A percentile compares a stretch with the other conserved stretches of the same genome.
These are phyloP conservation scores for Volvox reticuliferus DNA, from an alignment of 139 green algal species.

Conservation along the genomic window DNA sequence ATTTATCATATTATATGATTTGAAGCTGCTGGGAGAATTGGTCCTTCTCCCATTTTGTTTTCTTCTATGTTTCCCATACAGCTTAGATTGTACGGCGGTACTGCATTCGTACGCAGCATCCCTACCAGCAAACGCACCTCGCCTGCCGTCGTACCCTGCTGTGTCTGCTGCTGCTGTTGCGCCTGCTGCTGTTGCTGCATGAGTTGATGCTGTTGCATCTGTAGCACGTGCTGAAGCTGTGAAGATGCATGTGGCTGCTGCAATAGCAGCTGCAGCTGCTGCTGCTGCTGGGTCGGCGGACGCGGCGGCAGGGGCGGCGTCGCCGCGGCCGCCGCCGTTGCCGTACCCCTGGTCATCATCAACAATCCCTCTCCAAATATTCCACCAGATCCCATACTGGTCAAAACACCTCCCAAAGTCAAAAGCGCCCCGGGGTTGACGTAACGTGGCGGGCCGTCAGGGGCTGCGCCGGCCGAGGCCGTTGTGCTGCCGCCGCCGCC, in stretches of 20 bases:
- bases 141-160: no score
- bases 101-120: no score
- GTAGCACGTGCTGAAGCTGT: background rate
- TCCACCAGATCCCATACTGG: conserved; percentile 19
- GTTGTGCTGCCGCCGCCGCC: background rate
- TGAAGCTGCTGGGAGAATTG: no score
- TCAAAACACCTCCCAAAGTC: conserved; percentile 15
- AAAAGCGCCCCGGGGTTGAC: background rate
- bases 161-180: background rate
- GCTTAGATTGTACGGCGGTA: no score
- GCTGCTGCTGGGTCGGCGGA: background rate
- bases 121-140: no score
- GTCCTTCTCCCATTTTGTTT: no score
- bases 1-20: no score
- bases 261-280: background rate
- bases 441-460: background rate
- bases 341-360: background rate
- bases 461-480: background rate
- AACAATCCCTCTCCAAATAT: conserved; percentile 46
- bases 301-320: background rate
- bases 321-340: background rate
- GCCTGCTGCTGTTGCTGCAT: no score
- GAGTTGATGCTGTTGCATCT: background rate
- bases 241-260: background rate
- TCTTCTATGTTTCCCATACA: no score